Evolutionary conservation across 805 yeast genomes (phyloP).

Genomic region (Metschnikowia bowlesiae): DNA sequence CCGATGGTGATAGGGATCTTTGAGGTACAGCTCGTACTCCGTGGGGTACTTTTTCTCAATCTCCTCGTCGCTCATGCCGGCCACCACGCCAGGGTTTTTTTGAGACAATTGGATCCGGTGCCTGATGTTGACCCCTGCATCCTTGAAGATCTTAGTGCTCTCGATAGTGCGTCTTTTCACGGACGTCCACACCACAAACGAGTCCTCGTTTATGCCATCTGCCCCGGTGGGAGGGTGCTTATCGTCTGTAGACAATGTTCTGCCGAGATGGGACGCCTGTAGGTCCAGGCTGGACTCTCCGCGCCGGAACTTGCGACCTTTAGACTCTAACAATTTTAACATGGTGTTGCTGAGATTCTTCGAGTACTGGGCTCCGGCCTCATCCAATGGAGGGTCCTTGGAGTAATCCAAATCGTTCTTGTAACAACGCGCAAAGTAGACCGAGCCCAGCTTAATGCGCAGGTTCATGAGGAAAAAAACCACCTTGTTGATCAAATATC

Average conservation of each 20-base stretch:
- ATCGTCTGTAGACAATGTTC: conserved; percentile 30
- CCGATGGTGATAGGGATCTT: conserved; percentile 90
- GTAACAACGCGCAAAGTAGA: conserved; percentile 86
- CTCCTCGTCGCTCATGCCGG: conserved; percentile 59
- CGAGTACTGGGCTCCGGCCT: conserved; percentile 68
- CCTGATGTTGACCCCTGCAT: conserved; percentile 57
- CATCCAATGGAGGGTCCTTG: conserved; percentile 78
- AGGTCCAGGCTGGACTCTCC: background rate
- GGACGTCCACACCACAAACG: conserved; percentile 92
- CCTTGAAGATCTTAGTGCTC: conserved; percentile 65
- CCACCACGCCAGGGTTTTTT: conserved; percentile 84
- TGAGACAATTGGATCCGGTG: conserved; percentile 84
- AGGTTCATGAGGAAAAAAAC: conserved; percentile 90
- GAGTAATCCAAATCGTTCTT: conserved; percentile 54
- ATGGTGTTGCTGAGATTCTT: conserved; percentile 58
- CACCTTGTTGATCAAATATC: conserved; percentile 85
- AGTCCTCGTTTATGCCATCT: conserved; percentile 56
- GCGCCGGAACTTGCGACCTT: conserved; percentile 25
- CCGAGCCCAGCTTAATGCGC: conserved; percentile 79
- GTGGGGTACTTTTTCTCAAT: conserved; percentile 57
- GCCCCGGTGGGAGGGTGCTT: conserved; percentile 45
- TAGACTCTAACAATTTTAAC: conserved; percentile 28
- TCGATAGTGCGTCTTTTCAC: conserved; percentile 80
- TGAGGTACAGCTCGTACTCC: conserved; percentile 59
- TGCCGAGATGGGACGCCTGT: conserved; percentile 4